phyloP scores from a whole-genome alignment of 805 yeast species.

The Peterozyma xylosa region DNA sequence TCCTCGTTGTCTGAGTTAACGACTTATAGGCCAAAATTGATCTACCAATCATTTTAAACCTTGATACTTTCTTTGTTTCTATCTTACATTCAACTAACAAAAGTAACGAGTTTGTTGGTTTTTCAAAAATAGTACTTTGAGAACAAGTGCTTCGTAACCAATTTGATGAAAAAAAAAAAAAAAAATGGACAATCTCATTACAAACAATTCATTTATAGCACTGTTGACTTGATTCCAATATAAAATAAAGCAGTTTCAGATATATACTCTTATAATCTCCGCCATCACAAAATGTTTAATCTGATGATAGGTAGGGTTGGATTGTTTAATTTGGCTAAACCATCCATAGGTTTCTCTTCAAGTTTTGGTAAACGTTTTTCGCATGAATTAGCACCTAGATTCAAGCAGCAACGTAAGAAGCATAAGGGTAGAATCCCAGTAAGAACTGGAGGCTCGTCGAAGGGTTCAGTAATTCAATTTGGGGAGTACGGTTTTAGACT shows the following conservation, averaged over 20 bases:
- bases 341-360: not conserved
- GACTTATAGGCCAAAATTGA: not conserved
- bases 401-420: constrained; percentile 59
- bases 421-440: constrained; percentile 94
- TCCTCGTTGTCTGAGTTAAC: too few species aligned
- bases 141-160: not conserved
- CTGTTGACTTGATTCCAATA: not conserved
- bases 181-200: not conserved
- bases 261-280: too few species aligned
- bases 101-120: too few species aligned
- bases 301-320: too few species aligned
- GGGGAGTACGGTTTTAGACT: constrained; percentile 86
- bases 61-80: too few species aligned
- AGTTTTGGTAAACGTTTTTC: constrained; percentile 34
- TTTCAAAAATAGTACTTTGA: not conserved
- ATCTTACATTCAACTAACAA: too few species aligned
- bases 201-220: not conserved
- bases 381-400: constrained; percentile 75
- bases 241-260: not conserved
- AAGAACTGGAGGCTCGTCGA: constrained; percentile 87
- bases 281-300: too few species aligned
- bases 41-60: not conserved
- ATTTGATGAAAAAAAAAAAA: not conserved
- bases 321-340: too few species aligned
- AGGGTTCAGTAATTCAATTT: constrained; percentile 75